These are phyloP conservation scores for Euphorbia peplus DNA, from an alignment of 345 rosid species.

Conservation along the genomic window DNA sequence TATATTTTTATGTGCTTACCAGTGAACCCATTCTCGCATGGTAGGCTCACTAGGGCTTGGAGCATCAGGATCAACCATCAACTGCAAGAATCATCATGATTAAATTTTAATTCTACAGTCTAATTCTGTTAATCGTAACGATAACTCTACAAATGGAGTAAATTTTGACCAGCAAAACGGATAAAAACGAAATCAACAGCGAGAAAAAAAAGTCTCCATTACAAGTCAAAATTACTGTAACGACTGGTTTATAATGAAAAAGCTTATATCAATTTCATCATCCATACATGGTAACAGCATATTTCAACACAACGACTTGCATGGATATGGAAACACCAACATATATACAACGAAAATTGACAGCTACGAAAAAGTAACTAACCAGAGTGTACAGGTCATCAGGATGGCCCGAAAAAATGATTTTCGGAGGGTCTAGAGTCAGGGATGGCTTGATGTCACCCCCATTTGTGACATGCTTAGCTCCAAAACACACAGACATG, in stretches of 20 bases:
- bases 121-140: neutral
- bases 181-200: no score
- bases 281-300: neutral
- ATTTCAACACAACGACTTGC: neutral
- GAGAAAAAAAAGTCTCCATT: no score
- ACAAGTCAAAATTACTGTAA: neutral
- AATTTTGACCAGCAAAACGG: neutral
- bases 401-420: conserved; percentile 58
- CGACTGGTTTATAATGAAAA: neutral
- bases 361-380: neutral
- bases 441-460: conserved; percentile 83
- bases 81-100: conserved; percentile 33
- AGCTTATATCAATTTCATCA: neutral
- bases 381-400: conserved; percentile 73
- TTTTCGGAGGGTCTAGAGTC: conserved; percentile 50
- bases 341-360: neutral
- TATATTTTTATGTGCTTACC: conserved; percentile 33
- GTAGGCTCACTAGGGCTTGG: conserved; percentile 91
- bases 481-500: conserved; percentile 61
- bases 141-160: neutral
- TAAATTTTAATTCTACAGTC: neutral
- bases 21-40: conserved; percentile 87
- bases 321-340: neutral
- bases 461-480: conserved; percentile 76
- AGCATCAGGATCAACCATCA: conserved; percentile 94